Evolutionary conservation across 768 basidiomycete species (phyloP).

Genomic region (Hypsizygus marmoreus): DNA sequence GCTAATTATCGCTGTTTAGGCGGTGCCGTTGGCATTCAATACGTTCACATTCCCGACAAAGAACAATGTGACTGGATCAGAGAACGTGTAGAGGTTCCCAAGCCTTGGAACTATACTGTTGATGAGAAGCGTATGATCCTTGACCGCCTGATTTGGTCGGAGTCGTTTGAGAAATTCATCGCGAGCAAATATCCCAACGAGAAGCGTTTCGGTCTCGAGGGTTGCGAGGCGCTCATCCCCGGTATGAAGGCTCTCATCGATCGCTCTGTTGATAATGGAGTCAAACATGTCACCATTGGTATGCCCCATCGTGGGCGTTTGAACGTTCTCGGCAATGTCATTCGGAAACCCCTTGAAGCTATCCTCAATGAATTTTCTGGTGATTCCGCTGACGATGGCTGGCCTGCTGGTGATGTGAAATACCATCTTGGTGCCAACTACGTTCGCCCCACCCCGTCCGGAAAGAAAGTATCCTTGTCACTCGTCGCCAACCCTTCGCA

Average conservation of each 20-base stretch:
- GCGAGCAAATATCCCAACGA: constrained; percentile 99
- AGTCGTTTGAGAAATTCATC: constrained; percentile 98
- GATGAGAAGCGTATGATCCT: constrained; percentile 99
- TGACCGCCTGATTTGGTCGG: constrained; percentile 99
- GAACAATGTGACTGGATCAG: constrained; percentile 99
- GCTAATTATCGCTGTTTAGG: constrained; percentile 43
- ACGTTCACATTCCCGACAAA: constrained; percentile 96
- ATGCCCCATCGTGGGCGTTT: constrained; percentile 99
- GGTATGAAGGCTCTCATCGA: constrained; percentile 99
- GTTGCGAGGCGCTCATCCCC: constrained; percentile 95
- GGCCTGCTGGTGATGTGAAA: constrained; percentile 95
- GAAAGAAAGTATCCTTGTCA: constrained; percentile 96
- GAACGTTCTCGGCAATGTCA: constrained; percentile 97
- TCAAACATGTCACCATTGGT: constrained; percentile 95
- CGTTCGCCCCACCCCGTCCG: constrained; percentile 94
- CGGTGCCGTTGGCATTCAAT: constrained; percentile 87
- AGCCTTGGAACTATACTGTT: constrained; percentile 96
- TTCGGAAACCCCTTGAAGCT: constrained; percentile 96
- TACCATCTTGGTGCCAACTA: constrained; percentile 99
- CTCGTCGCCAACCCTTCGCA: constrained; percentile 99
- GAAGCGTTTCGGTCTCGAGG: constrained; percentile 98
- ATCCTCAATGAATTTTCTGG: constrained; percentile 97
- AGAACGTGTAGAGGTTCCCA: constrained; percentile 91
- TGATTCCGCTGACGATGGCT: constrained; percentile 66
- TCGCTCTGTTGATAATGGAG: constrained; percentile 93